Conservation (phyloP, 169 alveolate genomes). For the Cryptosporidium parvum region DNA sequence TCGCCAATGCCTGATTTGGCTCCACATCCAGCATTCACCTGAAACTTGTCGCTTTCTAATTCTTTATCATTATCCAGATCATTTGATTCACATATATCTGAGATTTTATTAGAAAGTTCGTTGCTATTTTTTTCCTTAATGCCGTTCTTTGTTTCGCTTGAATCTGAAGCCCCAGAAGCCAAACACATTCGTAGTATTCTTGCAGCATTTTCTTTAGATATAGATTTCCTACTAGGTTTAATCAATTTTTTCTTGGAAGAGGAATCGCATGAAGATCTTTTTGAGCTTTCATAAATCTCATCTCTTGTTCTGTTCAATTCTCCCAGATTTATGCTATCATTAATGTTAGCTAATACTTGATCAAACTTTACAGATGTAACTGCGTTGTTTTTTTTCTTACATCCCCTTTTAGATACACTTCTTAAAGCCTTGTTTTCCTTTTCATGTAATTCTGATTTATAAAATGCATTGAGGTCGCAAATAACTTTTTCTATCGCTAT, state of each 20-base stretch:
- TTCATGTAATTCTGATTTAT: not conserved
- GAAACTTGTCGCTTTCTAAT: not conserved
- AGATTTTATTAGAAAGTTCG: not conserved
- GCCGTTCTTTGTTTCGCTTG: not conserved
- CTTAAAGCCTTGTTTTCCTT: not conserved
- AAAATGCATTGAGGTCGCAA: not conserved
- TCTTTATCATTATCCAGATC: not conserved
- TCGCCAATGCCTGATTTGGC: not conserved
- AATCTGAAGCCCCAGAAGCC: not conserved
- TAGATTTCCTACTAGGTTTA: not conserved
- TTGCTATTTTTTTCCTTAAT: too few species aligned
- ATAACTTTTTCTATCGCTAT: not conserved
- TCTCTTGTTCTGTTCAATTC: not conserved
- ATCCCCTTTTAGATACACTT: not conserved
- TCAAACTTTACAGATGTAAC: not conserved
- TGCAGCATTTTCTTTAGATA: conserved; percentile 20
- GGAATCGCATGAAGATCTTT: not conserved
- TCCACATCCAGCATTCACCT: too few species aligned
- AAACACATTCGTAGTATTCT: conserved; percentile 30
- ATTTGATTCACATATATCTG: too few species aligned
- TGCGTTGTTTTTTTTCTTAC: not conserved
- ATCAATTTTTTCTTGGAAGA: not conserved
- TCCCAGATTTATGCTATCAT: not conserved
- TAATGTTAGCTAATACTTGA: not conserved
- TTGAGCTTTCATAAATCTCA: not conserved